Percentiles rank a stretch among this genome's conserved stretches.
Conservation (phyloP, 108 stramenopile species). For the Nannochloropsis oceanica region DNA sequence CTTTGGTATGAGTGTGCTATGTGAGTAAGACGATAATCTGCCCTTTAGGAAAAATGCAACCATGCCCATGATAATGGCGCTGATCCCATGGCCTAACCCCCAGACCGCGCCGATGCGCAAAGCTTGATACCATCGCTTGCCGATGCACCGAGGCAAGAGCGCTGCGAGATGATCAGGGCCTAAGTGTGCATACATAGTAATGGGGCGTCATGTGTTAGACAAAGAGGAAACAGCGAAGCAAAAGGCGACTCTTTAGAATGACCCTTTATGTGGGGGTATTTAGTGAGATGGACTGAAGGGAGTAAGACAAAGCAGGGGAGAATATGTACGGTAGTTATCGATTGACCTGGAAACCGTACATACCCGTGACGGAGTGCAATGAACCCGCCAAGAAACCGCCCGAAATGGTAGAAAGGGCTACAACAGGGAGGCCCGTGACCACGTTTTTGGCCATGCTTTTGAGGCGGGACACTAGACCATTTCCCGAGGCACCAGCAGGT, state of each 20-base stretch:
- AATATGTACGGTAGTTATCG: no score
- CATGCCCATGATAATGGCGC: conserved; percentile 63
- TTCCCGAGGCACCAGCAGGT: background rate
- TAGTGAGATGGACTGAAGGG: no score
- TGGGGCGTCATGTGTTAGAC: no score
- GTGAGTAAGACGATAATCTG: conserved; percentile 17
- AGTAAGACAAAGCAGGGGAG: no score
- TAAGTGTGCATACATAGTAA: background rate
- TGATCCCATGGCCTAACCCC: conserved; percentile 89
- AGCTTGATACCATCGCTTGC: conserved; percentile 55
- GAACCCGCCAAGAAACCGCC: conserved; percentile 75
- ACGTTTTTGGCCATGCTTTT: background rate
- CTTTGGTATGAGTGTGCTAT: conserved; percentile 22
- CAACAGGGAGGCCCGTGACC: background rate
- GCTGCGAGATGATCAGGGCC: conserved; percentile 74
- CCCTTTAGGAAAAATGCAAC: conserved; percentile 63
- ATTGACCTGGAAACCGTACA: background rate
- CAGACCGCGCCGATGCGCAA: conserved; percentile 73
- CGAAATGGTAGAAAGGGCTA: conserved; percentile 1
- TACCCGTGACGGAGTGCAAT: conserved; percentile 83
- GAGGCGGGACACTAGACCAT: background rate
- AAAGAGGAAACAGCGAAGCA: no score
- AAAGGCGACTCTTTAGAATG: no score
- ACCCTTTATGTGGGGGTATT: no score
- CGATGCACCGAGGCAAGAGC: conserved; percentile 63